Base-by-base conservation (phyloP, 805 yeast species). In the Torulaspora franciscae region DNA sequence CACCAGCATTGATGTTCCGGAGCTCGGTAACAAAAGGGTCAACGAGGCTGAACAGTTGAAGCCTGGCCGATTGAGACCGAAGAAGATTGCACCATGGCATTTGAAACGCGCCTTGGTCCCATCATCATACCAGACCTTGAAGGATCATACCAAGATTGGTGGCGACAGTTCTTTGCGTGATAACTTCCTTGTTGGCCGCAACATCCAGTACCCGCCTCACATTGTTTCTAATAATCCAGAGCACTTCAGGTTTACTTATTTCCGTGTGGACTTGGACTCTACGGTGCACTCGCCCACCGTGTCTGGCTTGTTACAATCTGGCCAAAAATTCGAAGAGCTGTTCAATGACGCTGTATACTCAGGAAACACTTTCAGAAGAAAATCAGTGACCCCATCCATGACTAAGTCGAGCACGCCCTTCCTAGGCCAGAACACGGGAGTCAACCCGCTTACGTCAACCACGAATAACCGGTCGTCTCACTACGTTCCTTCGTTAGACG, bases 271-370 rank as follows among this genome's bases (percentile, higher is more conserved):
- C 57, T 65, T 91, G 52, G 85, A 83, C 11, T 80, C 88, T n/a
- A 90, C 98, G 0, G 79, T 90, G 19, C 97, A 90, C 64, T 80
- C 96, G 0, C 88, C 95, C 2, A 82, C 86, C 4, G 82, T 90
- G 22, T 83, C 95, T 3, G 96, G 96, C 0, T 69, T 90, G 17
- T 59, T 84, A 28, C 82, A 79, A 55, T 78, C 80, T 1, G 80
- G 75, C 9, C 80, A 77, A 54, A 68, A 74, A 2, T 82, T 82
- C 59, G 75, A 73, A 4, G 85, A 83, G 49, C 65, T 85, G 32
- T 85, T 85, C 58, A 74, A 77, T n/a, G 68, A 72, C 1, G 57
- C 71, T 2, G 70, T 68, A 19, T 71, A 72, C 48, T 47, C 51
- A 6, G 49, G 44, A 15, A 19, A 33, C 13, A 17, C 36, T 39